These are phyloP conservation scores for Priceomyces melissophilus DNA, from an alignment of 805 yeast species.

Conservation along the genomic window DNA sequence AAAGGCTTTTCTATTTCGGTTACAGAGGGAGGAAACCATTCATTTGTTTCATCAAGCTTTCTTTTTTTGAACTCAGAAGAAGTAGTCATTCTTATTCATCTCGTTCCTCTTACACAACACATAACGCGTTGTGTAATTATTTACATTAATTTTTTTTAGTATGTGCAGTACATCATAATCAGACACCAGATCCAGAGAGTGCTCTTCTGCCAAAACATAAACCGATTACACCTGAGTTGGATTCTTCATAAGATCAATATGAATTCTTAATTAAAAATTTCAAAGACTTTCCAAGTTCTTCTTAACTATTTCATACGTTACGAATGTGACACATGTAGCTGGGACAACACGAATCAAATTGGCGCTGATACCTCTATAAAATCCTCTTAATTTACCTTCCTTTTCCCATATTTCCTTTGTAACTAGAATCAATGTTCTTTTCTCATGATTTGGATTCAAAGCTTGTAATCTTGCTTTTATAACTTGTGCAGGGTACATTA, in stretches of 20 bases:
- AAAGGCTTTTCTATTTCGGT: slow-evolving; percentile 21
- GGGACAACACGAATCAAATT: slow-evolving; percentile 84
- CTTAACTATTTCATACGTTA: slow-evolving; percentile 68
- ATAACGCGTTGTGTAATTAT: neutral
- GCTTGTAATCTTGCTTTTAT: slow-evolving; percentile 71
- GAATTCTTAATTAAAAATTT: neutral
- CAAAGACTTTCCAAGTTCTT: slow-evolving; percentile 1
- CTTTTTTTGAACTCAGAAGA: slow-evolving; percentile 1
- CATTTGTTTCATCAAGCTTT: neutral
- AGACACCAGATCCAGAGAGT: no score
- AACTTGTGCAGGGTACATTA: slow-evolving; percentile 83
- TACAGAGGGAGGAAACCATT: slow-evolving; percentile 37
- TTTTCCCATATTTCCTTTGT: slow-evolving; percentile 34
- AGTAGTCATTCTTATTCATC: neutral
- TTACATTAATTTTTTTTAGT: no score
- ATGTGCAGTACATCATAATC: no score
- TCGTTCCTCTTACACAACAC: neutral
- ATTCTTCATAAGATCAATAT: neutral
- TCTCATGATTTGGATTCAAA: slow-evolving; percentile 17
- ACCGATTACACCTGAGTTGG: no score
- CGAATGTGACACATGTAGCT: slow-evolving; percentile 86
- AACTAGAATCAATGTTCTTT: slow-evolving; percentile 27
- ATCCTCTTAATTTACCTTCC: slow-evolving; percentile 59
- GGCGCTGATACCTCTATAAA: slow-evolving; percentile 80
- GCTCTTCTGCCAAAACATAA: no score